phyloP scores from a whole-genome alignment of 306 rosid genomes.

The Oemleria cerasiformis region DNA sequence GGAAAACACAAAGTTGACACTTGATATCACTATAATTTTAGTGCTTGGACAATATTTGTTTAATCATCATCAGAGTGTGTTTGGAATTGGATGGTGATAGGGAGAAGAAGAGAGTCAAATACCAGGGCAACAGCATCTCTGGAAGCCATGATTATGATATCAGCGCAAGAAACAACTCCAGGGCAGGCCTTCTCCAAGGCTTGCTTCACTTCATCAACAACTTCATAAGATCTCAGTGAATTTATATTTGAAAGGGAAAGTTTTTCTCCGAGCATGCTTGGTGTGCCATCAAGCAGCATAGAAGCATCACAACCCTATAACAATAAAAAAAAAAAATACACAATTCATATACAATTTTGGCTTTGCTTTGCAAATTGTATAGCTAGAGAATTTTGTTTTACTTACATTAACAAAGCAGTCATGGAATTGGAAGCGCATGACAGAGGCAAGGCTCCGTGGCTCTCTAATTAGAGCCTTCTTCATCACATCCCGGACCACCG shows the following conservation, averaged over 20 bases:
- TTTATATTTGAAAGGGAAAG: slow-evolving; percentile 71
- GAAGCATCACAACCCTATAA: slow-evolving; percentile 86
- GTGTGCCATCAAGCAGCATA: slow-evolving; percentile 83
- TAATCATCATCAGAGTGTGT: not conserved
- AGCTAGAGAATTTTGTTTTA: not conserved
- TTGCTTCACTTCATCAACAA: slow-evolving; percentile 66
- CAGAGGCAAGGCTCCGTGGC: slow-evolving; percentile 79
- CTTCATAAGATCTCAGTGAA: slow-evolving; percentile 75
- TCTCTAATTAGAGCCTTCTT: slow-evolving; percentile 51
- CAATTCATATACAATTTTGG: not conserved
- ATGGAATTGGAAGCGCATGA: slow-evolving; percentile 86
- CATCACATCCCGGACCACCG: slow-evolving; percentile 58
- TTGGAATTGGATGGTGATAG: not conserved
- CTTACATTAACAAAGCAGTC: slow-evolving; percentile 82
- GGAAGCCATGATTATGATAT: slow-evolving; percentile 76
- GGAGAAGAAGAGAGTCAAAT: not conserved
- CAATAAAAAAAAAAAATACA: no score
- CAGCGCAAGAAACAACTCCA: slow-evolving; percentile 86
- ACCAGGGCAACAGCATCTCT: slow-evolving; percentile 88
- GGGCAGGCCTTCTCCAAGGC: slow-evolving; percentile 63
- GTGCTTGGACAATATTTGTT: no score
- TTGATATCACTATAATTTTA: no score
- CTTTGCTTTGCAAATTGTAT: not conserved
- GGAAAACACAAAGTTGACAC: no score
- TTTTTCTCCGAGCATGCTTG: slow-evolving; percentile 78